A percentile compares a stretch with the other conserved stretches of the same genome.
These are phyloP conservation scores for Agrocybe pediades DNA, from an alignment of 768 basidiomycete genomes.

Conservation along the genomic window DNA sequence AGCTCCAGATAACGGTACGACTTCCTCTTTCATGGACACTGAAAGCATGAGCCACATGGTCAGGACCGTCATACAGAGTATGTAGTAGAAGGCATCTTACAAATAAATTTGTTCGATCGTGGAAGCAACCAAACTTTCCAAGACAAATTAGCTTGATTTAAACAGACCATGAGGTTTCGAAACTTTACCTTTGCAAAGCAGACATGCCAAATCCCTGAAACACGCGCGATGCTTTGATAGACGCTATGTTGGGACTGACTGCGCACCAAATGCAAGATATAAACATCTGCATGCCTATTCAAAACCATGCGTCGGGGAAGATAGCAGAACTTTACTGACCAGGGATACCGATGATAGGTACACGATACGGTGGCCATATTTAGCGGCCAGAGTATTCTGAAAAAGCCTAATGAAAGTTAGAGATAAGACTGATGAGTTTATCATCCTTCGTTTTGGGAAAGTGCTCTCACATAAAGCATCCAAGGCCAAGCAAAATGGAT, in stretches of 20 bases:
- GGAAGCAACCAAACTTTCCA: slow-evolving; percentile 38
- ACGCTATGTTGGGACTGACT: slow-evolving; percentile 39
- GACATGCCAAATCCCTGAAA: slow-evolving; percentile 52
- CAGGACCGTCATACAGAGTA: neutral
- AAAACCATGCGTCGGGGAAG: neutral
- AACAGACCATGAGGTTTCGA: neutral
- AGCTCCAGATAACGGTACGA: slow-evolving; percentile 45
- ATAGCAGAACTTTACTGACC: slow-evolving; percentile 20
- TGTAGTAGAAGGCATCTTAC: slow-evolving; percentile 17
- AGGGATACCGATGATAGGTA: slow-evolving; percentile 41
- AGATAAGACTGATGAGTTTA: neutral
- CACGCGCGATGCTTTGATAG: slow-evolving; percentile 41
- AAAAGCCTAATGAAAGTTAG: slow-evolving; percentile 28
- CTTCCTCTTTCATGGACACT: slow-evolving; percentile 46
- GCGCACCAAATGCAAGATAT: slow-evolving; percentile 47
- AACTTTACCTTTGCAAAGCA: slow-evolving; percentile 39
- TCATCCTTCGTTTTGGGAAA: neutral
- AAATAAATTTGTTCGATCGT: slow-evolving; percentile 46
- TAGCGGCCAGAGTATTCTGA: slow-evolving; percentile 40
- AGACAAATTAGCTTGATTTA: neutral
- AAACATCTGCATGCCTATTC: slow-evolving; percentile 34
- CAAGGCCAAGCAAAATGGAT: slow-evolving; percentile 40
- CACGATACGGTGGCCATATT: slow-evolving; percentile 47
- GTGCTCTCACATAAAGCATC: slow-evolving; percentile 38
- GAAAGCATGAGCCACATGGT: neutral